Base-by-base conservation (phyloP, 2,329 filamentous ascomycete species). In the Colletotrichum tabaci region DNA sequence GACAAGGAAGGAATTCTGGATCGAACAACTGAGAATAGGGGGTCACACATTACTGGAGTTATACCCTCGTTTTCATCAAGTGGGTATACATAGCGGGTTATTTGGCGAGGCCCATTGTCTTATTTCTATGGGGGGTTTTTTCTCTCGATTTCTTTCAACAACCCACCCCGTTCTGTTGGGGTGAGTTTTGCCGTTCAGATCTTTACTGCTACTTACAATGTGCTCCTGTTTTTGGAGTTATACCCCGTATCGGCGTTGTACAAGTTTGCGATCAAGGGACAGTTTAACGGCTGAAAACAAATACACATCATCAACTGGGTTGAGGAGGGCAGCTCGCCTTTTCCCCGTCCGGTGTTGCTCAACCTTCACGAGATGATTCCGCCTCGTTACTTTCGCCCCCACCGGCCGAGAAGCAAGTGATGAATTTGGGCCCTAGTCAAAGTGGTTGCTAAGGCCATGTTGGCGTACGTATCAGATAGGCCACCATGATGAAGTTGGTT, bases 271-370 rank as follows among this genome's bases (percentile, higher is more conserved):
- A n/a, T 53, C 47, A 53, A 53, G 61, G 21, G 38, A 18, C 9
- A 52, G 8, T 38, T 61, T 23, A 40, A 61, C 46, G 58, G 30
- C 8, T 18, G 52, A 40, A 38, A 40, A 40, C 30, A 40, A 40
- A 61, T 40, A 61, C 15, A 50, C 30, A 61, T 26, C 46, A 50
- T 26, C 18, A 35, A 18, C 30, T 35, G 26, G 80, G 18, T 12
- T 81, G 44, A 88, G 80, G 26, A 38, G 18, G 44, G 30, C 26
- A 40, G 3, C 10, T 38, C 18, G 52, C 30, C 10, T 55, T 38
- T 55, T 7, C 18, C 52, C n/a, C 18, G n/a, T n/a, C 30, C 52
- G 21, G 10, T 15, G 30, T 40, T 56, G 9, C 30, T 38, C 30
- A 38, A 6, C 18, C n/a, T n/a, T 21, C 4, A n/a, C 3, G 18